Evolutionary conservation across 306 rosid genomes (phyloP).

Genomic region (Lablab purpureus): DNA sequence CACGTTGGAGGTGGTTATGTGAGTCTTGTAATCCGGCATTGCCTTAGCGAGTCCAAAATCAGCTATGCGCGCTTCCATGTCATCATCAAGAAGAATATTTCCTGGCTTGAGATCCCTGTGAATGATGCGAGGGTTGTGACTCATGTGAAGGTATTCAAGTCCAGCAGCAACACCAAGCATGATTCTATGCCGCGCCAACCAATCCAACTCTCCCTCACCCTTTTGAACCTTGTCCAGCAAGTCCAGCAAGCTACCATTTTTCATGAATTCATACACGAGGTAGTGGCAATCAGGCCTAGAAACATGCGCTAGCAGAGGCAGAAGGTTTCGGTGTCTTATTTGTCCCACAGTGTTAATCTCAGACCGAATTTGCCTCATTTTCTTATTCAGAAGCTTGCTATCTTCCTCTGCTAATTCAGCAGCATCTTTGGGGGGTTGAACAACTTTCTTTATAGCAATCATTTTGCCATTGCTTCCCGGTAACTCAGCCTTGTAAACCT

Average conservation of each 20-base stretch:
- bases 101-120: conserved; percentile 91
- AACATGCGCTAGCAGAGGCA: conserved; percentile 82
- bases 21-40: conserved; percentile 79
- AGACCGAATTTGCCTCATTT: conserved; percentile 83
- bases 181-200: conserved; percentile 71
- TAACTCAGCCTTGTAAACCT: conserved; percentile 78
- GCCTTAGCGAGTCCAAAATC: conserved; percentile 96
- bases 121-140: conserved; percentile 74
- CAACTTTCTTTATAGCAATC: conserved; percentile 83
- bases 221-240: conserved; percentile 42
- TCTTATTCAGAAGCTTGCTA: conserved; percentile 66
- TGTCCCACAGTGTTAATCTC: conserved; percentile 90
- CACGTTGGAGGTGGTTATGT: conserved; percentile 70
- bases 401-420: conserved; percentile 73
- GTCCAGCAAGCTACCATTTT: conserved; percentile 88
- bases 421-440: conserved; percentile 75
- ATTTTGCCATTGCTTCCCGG: conserved; percentile 74
- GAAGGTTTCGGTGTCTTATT: conserved; percentile 85
- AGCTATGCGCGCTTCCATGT: conserved; percentile 91
- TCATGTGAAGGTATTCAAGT: conserved; percentile 85
- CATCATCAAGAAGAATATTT: conserved; percentile 81
- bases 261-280: conserved; percentile 92
- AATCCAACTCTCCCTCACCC: conserved; percentile 63
- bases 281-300: conserved; percentile 82
- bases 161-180: conserved; percentile 83